Evolutionary conservation across 352 stramenopile species (phyloP).

Genomic region (Pythium brachiatum): DNA sequence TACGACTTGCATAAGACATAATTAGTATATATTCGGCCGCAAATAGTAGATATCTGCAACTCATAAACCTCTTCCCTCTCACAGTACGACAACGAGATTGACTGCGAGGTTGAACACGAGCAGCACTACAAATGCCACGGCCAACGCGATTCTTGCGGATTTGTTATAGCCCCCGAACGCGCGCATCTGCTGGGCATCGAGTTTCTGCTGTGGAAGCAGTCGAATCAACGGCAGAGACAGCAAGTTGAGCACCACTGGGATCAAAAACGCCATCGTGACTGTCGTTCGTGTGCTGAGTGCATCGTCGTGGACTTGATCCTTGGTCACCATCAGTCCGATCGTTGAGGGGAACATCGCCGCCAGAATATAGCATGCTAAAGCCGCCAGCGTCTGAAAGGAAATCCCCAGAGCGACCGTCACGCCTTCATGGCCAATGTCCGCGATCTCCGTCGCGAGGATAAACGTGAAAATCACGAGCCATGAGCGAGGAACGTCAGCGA

Average conservation of each 20-base stretch:
- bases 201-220: slow-evolving; percentile 34
- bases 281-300: not conserved
- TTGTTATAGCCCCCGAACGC: slow-evolving; percentile 45
- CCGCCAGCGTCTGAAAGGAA: slow-evolving; percentile 44
- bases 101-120: slow-evolving; percentile 4
- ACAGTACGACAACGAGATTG: slow-evolving; percentile 5
- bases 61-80: no score
- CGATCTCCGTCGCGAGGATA: slow-evolving; percentile 45
- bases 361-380: slow-evolving; percentile 23
- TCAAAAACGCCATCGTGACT: not conserved
- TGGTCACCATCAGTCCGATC: not conserved
- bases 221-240: slow-evolving; percentile 9
- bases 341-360: slow-evolving; percentile 25
- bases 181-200: slow-evolving; percentile 38
- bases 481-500: slow-evolving; percentile 34
- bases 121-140: slow-evolving; percentile 27
- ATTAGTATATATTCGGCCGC: no score
- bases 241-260: slow-evolving; percentile 15
- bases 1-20: no score
- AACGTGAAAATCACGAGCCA: slow-evolving; percentile 45
- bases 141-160: slow-evolving; percentile 28
- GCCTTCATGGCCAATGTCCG: slow-evolving; percentile 44
- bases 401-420: slow-evolving; percentile 47
- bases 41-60: no score
- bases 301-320: slow-evolving; percentile 1